Conservation (phyloP, 306 rosid species). For the Cicer judaicum region DNA sequence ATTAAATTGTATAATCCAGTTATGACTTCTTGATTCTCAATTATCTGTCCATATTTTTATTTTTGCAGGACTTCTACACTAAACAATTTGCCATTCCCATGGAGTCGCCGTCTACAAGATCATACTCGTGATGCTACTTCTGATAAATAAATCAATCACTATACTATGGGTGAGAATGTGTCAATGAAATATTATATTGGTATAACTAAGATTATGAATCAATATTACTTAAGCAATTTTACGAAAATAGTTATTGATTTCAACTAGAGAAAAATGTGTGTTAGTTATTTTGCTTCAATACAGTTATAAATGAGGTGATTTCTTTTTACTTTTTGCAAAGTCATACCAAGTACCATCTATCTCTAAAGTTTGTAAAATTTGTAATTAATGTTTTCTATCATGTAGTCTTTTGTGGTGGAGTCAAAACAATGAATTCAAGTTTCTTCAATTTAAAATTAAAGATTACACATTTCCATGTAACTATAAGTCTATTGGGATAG, state of each 20-base stretch:
- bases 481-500: no score
- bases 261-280: not conserved
- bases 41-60: slow-evolving; percentile 46
- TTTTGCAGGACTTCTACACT: slow-evolving; percentile 55
- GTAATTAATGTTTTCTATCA: no score
- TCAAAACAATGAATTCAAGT: not conserved
- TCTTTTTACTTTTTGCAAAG: slow-evolving; percentile 8
- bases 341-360: not conserved
- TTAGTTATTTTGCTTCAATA: slow-evolving; percentile 13
- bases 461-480: not conserved
- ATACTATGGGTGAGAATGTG: slow-evolving; percentile 28
- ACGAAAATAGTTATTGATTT: slow-evolving; percentile 27
- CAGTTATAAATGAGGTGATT: not conserved
- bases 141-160: slow-evolving; percentile 37
- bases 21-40: slow-evolving; percentile 39
- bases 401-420: not conserved
- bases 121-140: slow-evolving; percentile 31
- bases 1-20: slow-evolving; percentile 33
- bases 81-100: slow-evolving; percentile 33
- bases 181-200: slow-evolving; percentile 31
- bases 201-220: slow-evolving; percentile 16
- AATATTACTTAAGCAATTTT: slow-evolving; percentile 31
- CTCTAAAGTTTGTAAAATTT: not conserved
- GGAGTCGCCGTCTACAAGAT: slow-evolving; percentile 27
- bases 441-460: slow-evolving; percentile 14